Evolutionary conservation across 2,329 filamentous ascomycete genomes (phyloP).

Genomic region (Trichoderma polysporum): DNA sequence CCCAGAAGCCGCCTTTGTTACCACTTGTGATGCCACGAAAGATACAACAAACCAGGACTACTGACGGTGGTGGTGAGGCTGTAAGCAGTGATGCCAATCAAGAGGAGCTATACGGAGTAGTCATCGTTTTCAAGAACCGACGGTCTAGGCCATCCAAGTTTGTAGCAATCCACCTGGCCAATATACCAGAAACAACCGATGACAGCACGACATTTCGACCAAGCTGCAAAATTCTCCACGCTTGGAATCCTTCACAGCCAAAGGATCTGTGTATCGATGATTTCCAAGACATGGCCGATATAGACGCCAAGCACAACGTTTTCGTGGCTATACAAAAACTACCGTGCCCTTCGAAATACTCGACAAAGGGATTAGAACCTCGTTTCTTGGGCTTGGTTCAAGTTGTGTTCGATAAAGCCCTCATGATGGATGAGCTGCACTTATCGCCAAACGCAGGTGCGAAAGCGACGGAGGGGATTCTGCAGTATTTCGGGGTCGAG

Average conservation of each 20-base stretch:
- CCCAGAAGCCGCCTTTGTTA: not conserved
- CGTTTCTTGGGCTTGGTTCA: conserved; percentile 9
- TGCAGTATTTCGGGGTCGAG: conserved; percentile 13
- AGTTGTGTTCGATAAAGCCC: conserved; percentile 12
- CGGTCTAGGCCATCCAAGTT: not conserved
- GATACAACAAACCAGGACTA: not conserved
- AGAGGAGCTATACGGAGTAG: not conserved
- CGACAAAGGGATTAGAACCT: not conserved
- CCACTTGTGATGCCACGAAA: not conserved
- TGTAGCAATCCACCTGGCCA: conserved; percentile 13
- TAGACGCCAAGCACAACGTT: not conserved
- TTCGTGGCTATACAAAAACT: conserved; percentile 9
- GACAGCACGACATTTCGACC: not conserved
- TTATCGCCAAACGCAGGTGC: not conserved
- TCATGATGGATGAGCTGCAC: conserved; percentile 2
- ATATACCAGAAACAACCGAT: not conserved
- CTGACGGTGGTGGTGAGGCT: not conserved
- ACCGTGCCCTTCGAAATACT: not conserved
- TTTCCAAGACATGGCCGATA: not conserved
- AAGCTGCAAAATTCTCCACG: not conserved
- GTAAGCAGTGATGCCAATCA: not conserved
- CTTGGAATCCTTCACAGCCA: not conserved
- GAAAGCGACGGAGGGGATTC: not conserved
- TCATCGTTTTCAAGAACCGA: conserved; percentile 13
- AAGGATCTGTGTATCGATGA: not conserved